phyloP scores from a whole-genome alignment of 2,329 filamentous ascomycete genomes.

The Microdochium trichocladiopsis region DNA sequence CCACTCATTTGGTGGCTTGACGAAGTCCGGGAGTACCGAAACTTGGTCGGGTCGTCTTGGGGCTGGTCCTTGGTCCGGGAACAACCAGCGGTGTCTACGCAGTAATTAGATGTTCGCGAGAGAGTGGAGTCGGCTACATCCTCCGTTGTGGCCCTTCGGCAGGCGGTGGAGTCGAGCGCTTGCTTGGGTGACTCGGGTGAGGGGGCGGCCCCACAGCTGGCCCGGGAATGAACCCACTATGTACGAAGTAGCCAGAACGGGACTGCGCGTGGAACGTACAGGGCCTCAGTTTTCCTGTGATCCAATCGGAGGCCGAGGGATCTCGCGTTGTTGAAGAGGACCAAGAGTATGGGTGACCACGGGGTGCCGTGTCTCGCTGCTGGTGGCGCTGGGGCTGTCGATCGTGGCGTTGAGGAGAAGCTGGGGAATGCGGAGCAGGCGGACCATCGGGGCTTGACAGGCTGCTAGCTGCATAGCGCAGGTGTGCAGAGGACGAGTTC shows the following conservation, averaged over 20 bases:
- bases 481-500: background rate
- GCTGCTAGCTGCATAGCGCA: background rate
- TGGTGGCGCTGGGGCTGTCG: background rate
- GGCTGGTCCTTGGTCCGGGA: background rate
- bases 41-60: background rate
- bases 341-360: background rate
- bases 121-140: background rate
- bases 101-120: background rate
- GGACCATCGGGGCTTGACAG: background rate
- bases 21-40: background rate
- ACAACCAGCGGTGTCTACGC: background rate
- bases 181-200: background rate
- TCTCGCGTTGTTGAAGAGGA: no score
- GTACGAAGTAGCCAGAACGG: no score
- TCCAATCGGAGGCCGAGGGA: no score
- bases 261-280: no score
- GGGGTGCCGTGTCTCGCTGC: background rate
- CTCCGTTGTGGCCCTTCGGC: no score
- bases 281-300: no score
- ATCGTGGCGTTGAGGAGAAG: background rate
- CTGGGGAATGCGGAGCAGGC: background rate
- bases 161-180: no score
- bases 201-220: no score
- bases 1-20: background rate
- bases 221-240: no score